phyloP scores from a whole-genome alignment of 768 basidiomycete species.

The Fomitopsis pulvina region DNA sequence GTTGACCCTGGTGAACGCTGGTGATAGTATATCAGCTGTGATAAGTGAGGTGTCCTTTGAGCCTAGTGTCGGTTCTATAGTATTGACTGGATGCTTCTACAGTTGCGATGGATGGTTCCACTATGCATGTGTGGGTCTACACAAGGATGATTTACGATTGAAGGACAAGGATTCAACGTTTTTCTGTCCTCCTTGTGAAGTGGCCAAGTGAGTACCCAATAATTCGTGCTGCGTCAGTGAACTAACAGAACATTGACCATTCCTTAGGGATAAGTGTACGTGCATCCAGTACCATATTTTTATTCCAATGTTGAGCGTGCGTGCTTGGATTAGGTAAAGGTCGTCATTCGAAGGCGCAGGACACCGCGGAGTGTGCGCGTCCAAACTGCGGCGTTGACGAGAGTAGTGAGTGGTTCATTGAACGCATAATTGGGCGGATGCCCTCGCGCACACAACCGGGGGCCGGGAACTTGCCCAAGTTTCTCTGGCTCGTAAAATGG shows the following conservation, averaged over 20 bases:
- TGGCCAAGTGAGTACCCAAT: constrained; percentile 10
- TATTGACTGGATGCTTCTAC: background rate
- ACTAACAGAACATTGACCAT: background rate
- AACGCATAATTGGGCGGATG: constrained; percentile 18
- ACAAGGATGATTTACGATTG: constrained; percentile 13
- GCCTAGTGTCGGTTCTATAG: background rate
- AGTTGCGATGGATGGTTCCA: constrained; percentile 20
- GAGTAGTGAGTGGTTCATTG: constrained; percentile 16
- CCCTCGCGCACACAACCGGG: constrained; percentile 1
- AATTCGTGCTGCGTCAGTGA: background rate
- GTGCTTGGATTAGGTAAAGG: constrained; percentile 4
- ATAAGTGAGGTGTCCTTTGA: constrained; percentile 5
- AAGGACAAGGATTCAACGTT: constrained; percentile 8
- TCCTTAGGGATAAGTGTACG: background rate
- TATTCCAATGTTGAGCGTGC: too few relatives aligned
- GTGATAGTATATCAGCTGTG: constrained; percentile 14
- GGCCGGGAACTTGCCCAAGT: background rate
- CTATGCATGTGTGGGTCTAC: constrained; percentile 16
- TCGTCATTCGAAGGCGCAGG: background rate
- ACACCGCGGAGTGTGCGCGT: constrained; percentile 7
- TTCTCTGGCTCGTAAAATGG: constrained; percentile 19
- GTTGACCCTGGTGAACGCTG: background rate
- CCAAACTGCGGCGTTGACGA: constrained; percentile 13
- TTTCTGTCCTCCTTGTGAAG: constrained; percentile 16
- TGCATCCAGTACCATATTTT: too few relatives aligned